Conservation (phyloP, 805 yeast genomes). For the Peterozyma toletana region DNA sequence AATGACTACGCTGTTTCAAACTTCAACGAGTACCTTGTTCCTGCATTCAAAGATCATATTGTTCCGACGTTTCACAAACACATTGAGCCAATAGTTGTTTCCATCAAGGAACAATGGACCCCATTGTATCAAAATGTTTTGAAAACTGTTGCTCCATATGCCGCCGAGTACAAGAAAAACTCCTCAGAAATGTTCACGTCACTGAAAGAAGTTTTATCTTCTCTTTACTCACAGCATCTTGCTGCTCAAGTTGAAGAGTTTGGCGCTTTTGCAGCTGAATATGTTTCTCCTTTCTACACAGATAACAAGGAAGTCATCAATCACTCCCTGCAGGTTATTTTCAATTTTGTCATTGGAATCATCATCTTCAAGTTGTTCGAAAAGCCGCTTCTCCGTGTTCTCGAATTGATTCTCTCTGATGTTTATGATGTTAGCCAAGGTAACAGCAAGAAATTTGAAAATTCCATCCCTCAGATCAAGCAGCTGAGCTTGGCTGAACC, state of each 20-base stretch:
- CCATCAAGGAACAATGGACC: no score
- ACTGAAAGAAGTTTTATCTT: conserved; percentile 1
- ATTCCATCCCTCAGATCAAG: neutral
- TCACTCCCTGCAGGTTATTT: no score
- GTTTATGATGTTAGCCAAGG: conserved; percentile 5
- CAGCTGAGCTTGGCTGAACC: neutral
- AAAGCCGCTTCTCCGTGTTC: neutral
- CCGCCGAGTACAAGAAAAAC: neutral
- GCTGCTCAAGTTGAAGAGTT: no score
- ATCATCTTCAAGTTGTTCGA: conserved; percentile 3
- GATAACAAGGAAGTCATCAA: no score
- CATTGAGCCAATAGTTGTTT: neutral
- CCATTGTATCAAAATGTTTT: neutral
- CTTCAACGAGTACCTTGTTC: neutral
- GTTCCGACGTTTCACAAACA: conserved; percentile 1
- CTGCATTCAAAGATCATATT: neutral
- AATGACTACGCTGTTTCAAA: no score
- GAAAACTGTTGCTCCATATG: neutral
- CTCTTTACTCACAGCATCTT: no score
- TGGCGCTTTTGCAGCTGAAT: no score
- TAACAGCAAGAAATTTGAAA: conserved; percentile 3
- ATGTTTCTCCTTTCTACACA: no score
- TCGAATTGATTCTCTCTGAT: conserved; percentile 1
- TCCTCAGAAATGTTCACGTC: no score
- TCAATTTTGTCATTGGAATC: conserved; percentile 2